These are phyloP conservation scores for Ogataea pilisensis DNA, from an alignment of 805 yeast species.

Conservation along the genomic window DNA sequence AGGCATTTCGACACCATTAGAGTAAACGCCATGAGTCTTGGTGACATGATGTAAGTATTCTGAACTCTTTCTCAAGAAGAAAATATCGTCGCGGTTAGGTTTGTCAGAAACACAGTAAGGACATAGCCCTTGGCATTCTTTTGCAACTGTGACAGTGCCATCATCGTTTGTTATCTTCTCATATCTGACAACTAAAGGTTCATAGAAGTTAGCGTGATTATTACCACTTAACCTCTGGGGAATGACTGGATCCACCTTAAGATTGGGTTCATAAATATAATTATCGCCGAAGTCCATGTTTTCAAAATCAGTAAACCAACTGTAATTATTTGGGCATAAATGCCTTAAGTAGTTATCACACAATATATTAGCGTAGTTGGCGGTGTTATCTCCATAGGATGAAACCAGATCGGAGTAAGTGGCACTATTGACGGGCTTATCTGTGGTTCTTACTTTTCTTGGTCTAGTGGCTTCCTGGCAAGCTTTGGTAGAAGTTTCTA, in stretches of 20 bases:
- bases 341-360: neutral
- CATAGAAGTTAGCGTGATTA: slow-evolving; percentile 1
- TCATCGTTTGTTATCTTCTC: neutral
- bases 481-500: neutral
- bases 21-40: slow-evolving; percentile 26
- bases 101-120: slow-evolving; percentile 17
- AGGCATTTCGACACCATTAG: slow-evolving; percentile 21
- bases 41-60: slow-evolving; percentile 25
- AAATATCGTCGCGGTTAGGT: slow-evolving; percentile 11
- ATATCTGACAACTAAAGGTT: slow-evolving; percentile 4
- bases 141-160: neutral
- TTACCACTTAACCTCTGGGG: neutral
- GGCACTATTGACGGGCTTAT: neutral
- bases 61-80: slow-evolving; percentile 23
- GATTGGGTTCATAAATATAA: neutral
- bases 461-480: neutral
- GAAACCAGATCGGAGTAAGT: neutral
- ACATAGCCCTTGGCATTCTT: slow-evolving; percentile 20
- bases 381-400: neutral
- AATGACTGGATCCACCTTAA: neutral
- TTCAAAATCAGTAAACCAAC: neutral
- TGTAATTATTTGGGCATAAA: neutral
- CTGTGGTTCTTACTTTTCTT: neutral
- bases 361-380: neutral
- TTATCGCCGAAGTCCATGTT: neutral